A percentile compares a stretch with the other conserved stretches of the same genome.
Conservation (phyloP, 345 rosid species). For the Viola odorata region DNA sequence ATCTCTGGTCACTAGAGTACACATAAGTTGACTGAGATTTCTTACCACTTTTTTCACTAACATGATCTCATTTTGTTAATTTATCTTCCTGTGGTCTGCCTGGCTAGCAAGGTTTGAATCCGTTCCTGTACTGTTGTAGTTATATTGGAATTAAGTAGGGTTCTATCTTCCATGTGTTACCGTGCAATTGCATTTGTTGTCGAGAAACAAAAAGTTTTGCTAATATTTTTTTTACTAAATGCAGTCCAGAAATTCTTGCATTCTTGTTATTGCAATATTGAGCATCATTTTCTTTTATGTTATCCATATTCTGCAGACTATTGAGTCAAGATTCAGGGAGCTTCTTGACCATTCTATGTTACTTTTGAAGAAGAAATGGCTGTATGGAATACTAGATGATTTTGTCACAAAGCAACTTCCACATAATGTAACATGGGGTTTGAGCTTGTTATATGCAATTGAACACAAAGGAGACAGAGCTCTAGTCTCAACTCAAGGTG, state of each 20-base stretch:
- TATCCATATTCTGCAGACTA: slow-evolving; percentile 50
- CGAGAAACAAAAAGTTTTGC: not conserved
- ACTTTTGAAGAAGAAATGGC: slow-evolving; percentile 86
- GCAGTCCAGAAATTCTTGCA: not conserved
- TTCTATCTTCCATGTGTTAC: not conserved
- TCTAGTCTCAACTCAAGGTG: slow-evolving; percentile 78
- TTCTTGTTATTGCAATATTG: not conserved
- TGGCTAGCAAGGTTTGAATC: too few species aligned
- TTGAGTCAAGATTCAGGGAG: slow-evolving; percentile 77
- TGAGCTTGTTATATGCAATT: slow-evolving; percentile 89
- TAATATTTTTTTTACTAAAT: not conserved
- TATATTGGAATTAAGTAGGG: too few species aligned
- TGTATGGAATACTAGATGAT: slow-evolving; percentile 82
- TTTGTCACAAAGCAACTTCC: slow-evolving; percentile 99
- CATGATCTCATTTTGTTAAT: too few species aligned
- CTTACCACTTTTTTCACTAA: too few species aligned
- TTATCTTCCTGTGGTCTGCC: too few species aligned
- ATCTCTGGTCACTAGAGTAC: too few species aligned
- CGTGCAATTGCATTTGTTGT: not conserved
- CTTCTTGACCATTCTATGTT: slow-evolving; percentile 78
- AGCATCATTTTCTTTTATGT: not conserved
- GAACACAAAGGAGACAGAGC: slow-evolving; percentile 94
- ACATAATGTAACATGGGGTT: slow-evolving; percentile 93
- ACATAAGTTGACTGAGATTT: too few species aligned
- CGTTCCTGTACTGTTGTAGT: too few species aligned